Conservation (phyloP, 768 basidiomycete species). For the Stropharia rugosoannulata region DNA sequence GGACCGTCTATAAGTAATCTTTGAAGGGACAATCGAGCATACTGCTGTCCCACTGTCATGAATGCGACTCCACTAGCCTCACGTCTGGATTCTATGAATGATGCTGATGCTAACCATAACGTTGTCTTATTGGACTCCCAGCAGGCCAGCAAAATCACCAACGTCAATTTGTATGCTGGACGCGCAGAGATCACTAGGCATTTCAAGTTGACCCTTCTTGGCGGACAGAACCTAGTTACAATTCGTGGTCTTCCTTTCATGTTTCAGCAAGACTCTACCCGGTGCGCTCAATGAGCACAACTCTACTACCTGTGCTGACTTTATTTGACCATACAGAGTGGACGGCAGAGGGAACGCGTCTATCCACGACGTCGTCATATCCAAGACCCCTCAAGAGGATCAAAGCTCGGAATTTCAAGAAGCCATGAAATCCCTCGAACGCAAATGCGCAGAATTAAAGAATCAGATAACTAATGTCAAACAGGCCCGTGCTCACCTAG, state of each 20-base stretch:
- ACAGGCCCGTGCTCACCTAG: slow-evolving; percentile 21
- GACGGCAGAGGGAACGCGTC: slow-evolving; percentile 30
- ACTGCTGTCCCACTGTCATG: too few species aligned
- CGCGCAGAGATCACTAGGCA: slow-evolving; percentile 34
- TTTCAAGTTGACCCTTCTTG: slow-evolving; percentile 29
- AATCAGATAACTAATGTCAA: slow-evolving; percentile 25
- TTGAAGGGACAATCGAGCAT: too few species aligned
- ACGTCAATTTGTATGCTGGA: slow-evolving; percentile 33
- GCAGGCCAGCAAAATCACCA: slow-evolving; percentile 29
- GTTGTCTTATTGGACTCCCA: not conserved
- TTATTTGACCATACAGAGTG: slow-evolving; percentile 24
- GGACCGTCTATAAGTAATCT: too few species aligned
- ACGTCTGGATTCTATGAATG: too few species aligned
- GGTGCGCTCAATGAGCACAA: slow-evolving; percentile 14
- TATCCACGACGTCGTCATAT: slow-evolving; percentile 1
- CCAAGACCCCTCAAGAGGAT: slow-evolving; percentile 1
- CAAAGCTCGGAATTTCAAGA: not conserved
- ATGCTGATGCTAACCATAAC: not conserved
- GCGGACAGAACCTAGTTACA: slow-evolving; percentile 31
- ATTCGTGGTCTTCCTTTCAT: slow-evolving; percentile 30
- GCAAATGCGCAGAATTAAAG: slow-evolving; percentile 13
- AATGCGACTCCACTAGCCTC: too few species aligned
- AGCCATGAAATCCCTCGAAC: slow-evolving; percentile 11
- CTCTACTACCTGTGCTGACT: slow-evolving; percentile 16
- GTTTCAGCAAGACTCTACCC: slow-evolving; percentile 27